These are phyloP conservation scores for Verticillium klebahnii DNA, from an alignment of 2,329 filamentous ascomycete species.

Conservation along the genomic window DNA sequence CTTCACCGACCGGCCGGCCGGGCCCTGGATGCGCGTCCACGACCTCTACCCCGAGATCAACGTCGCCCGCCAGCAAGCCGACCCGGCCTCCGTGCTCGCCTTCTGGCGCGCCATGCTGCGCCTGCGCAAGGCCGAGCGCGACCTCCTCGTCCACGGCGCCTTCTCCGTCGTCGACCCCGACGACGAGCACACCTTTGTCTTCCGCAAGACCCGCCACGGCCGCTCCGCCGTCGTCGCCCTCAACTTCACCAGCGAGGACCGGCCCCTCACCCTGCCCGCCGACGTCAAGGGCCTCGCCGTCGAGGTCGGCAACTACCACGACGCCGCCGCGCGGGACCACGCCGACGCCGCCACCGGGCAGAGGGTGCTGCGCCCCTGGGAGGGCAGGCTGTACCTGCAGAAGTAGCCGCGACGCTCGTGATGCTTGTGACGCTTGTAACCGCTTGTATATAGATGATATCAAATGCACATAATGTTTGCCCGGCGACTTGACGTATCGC, in stretches of 20 bases:
- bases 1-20: constrained; percentile 43
- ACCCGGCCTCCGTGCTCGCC: constrained; percentile 44
- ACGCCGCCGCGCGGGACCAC: constrained; percentile 11
- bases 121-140: constrained; percentile 49
- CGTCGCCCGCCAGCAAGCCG: constrained; percentile 40
- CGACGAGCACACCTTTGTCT: constrained; percentile 39
- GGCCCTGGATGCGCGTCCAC: constrained; percentile 58
- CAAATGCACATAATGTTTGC: not conserved
- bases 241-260: constrained; percentile 32
- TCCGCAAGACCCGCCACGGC: constrained; percentile 29
- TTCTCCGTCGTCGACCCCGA: constrained; percentile 48
- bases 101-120: constrained; percentile 57
- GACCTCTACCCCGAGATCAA: constrained; percentile 53
- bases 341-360: not conserved
- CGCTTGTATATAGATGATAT: constrained; percentile 6
- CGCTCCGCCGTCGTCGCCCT: constrained; percentile 26
- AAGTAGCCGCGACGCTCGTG: not conserved
- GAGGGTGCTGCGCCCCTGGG: constrained; percentile 24
- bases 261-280: constrained; percentile 17
- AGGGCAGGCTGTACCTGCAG: constrained; percentile 26
- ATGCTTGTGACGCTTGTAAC: too few species aligned
- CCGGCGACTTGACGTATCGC: too few species aligned
- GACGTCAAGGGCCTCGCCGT: constrained; percentile 13
- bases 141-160: constrained; percentile 57
- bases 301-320: constrained; percentile 24